phyloP scores from a whole-genome alignment of 1,284 basidiomycete species.

The Moesziomyces globuligerus region DNA sequence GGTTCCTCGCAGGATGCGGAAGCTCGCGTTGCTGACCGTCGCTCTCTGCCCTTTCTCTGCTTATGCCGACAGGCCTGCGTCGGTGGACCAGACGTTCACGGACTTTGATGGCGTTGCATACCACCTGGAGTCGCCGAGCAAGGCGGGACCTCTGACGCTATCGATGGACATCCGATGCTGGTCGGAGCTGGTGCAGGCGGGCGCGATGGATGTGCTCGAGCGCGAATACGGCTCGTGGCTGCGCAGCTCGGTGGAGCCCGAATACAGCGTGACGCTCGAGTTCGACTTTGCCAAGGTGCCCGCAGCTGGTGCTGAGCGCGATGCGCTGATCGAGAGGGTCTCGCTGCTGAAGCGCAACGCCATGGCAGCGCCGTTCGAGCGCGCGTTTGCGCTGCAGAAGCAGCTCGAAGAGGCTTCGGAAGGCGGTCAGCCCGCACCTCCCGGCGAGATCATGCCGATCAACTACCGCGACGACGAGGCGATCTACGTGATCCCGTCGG shows the following conservation, averaged over 20 bases:
- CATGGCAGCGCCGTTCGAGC: constrained; percentile 92
- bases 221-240: constrained; percentile 85
- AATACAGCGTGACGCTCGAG: constrained; percentile 87
- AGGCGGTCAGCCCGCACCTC: constrained; percentile 66
- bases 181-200: constrained; percentile 88
- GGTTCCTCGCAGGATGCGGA: no score
- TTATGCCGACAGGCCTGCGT: constrained; percentile 75
- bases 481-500: constrained; percentile 91
- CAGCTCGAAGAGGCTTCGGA: constrained; percentile 77
- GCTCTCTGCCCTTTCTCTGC: not conserved
- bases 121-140: constrained; percentile 81
- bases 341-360: constrained; percentile 92
- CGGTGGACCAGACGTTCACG: constrained; percentile 93
- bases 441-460: constrained; percentile 82
- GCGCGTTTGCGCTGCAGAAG: constrained; percentile 87
- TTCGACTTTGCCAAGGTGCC: constrained; percentile 90
- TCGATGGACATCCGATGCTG: constrained; percentile 97
- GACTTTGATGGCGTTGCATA: constrained; percentile 98
- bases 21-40: not conserved
- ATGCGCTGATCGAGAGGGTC: constrained; percentile 79
- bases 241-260: constrained; percentile 74
- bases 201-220: constrained; percentile 81
- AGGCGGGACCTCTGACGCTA: constrained; percentile 77
- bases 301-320: constrained; percentile 72
- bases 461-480: constrained; percentile 93